phyloP scores from a whole-genome alignment of 2,329 filamentous ascomycete genomes.

The Botrytis squamosa region DNA sequence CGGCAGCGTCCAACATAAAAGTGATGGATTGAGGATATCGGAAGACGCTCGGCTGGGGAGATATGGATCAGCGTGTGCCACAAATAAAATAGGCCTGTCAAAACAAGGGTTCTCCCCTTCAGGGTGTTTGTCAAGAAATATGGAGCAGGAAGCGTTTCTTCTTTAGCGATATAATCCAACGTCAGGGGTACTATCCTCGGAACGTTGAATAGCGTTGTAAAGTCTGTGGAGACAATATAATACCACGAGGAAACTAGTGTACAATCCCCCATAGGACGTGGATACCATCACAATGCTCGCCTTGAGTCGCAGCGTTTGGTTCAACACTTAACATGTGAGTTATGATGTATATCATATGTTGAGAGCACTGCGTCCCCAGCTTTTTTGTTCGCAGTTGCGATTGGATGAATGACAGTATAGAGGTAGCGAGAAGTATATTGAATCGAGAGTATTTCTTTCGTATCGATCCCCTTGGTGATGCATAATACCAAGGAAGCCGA shows the following conservation, averaged over 20 bases:
- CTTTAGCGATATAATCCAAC: conserved; percentile 8
- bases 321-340: conserved; percentile 17
- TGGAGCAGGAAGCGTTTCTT: conserved; percentile 14
- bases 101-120: conserved; percentile 19
- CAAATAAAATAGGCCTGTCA: conserved; percentile 23
- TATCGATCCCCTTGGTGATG: conserved; percentile 12
- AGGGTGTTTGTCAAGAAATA: conserved; percentile 19
- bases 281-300: conserved; percentile 14
- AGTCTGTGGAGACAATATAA: conserved; percentile 19
- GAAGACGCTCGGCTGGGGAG: conserved; percentile 22
- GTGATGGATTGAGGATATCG: conserved; percentile 17
- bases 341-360: conserved; percentile 18
- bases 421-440: neutral
- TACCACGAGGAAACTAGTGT: conserved; percentile 18
- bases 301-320: conserved; percentile 11
- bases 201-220: conserved; percentile 14
- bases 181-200: conserved; percentile 15
- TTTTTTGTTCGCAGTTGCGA: conserved; percentile 4
- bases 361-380: conserved; percentile 16
- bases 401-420: neutral
- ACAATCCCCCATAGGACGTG: conserved; percentile 16
- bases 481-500: conserved; percentile 20
- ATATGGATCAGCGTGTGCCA: conserved; percentile 23
- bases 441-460: neutral
- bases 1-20: conserved; percentile 23